These are phyloP conservation scores for Pythium volutum DNA, from an alignment of 352 stramenopile species.

Conservation along the genomic window DNA sequence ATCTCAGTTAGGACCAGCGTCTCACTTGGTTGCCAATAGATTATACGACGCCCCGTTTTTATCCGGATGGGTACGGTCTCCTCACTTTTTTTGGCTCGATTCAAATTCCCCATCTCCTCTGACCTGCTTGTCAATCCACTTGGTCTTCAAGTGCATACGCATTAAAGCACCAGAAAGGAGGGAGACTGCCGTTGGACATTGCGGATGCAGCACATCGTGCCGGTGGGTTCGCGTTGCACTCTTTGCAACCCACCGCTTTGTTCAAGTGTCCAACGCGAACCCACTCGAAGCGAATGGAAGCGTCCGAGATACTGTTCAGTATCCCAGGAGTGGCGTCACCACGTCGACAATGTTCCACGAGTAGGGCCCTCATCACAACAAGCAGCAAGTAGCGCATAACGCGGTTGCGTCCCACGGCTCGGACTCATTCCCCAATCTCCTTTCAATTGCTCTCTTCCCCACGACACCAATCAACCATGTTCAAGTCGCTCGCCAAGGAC, in stretches of 20 bases:
- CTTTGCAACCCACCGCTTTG: not conserved
- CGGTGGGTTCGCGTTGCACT: slow-evolving; percentile 3
- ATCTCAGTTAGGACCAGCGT: no score
- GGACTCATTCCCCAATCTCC: slow-evolving; percentile 20
- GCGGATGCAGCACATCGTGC: not conserved
- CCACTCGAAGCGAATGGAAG: no score
- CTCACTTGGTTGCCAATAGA: not conserved
- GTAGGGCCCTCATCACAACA: no score
- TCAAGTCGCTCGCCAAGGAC: slow-evolving; percentile 22
- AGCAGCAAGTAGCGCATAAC: no score
- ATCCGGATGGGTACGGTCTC: slow-evolving; percentile 5
- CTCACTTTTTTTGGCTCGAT: not conserved
- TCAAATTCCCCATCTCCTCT: not conserved
- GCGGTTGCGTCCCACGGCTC: no score
- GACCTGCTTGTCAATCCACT: not conserved
- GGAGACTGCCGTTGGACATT: no score
- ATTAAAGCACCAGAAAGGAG: no score
- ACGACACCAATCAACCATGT: slow-evolving; percentile 18
- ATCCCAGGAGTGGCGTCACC: no score
- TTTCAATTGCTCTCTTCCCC: no score
- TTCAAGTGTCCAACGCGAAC: not conserved
- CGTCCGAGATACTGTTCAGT: no score
- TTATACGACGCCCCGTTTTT: not conserved
- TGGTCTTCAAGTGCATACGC: not conserved
- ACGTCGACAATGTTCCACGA: no score